Evolutionary conservation across 148 eudicot genomes (phyloP).

Genomic region (Cornus controversa): DNA sequence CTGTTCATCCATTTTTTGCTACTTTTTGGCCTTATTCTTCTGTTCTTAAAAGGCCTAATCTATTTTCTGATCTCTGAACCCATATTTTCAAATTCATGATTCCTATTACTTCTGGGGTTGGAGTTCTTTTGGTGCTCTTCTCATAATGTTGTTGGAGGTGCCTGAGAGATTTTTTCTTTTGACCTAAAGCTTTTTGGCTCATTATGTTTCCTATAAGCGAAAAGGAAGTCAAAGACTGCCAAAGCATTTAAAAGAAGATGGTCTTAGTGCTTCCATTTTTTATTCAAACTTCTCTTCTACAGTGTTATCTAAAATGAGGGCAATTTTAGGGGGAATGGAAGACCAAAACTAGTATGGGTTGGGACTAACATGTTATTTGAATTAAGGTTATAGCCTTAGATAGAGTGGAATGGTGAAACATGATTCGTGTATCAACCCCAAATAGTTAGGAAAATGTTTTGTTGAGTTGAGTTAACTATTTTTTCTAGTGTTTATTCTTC

Average conservation of each 20-base stretch:
- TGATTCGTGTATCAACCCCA: too few species aligned
- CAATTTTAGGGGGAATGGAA: too few species aligned
- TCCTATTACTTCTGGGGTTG: not conserved
- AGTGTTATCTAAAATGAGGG: too few species aligned
- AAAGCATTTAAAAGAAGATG: not conserved
- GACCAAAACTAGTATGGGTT: too few species aligned
- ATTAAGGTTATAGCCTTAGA: too few species aligned
- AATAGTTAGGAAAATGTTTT: too few species aligned
- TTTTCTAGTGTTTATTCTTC: too few species aligned
- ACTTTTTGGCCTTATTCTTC: not conserved
- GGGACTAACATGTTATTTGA: too few species aligned
- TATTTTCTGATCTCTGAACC: not conserved
- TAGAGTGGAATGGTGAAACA: too few species aligned
- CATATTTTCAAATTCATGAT: not conserved
- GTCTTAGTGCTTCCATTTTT: not conserved
- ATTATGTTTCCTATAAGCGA: not conserved
- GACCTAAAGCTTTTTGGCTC: too few species aligned
- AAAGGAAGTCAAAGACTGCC: not conserved
- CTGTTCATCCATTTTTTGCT: not conserved
- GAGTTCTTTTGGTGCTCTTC: not conserved
- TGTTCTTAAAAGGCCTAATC: not conserved
- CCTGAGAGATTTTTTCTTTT: not conserved
- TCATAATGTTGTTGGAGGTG: not conserved
- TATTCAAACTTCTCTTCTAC: not conserved
- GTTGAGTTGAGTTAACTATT: too few species aligned